These are phyloP conservation scores for Ceratobasidium sp. DNA, from an alignment of 1,284 basidiomycete species.

Conservation along the genomic window DNA sequence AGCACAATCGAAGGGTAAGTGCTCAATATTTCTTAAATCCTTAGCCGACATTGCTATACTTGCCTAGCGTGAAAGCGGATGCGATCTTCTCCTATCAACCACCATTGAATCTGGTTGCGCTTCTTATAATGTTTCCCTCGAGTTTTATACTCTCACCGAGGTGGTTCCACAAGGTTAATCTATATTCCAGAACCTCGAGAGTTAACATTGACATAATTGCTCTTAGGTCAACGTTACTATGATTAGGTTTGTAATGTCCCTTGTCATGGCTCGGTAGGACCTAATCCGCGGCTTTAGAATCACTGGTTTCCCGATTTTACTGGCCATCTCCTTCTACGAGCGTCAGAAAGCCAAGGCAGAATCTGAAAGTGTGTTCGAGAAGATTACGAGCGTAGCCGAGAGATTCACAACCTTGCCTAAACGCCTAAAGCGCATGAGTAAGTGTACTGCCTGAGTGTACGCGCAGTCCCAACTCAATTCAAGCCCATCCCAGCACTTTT, in stretches of 20 bases:
- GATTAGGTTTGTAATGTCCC: constrained; percentile 59
- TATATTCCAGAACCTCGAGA: neutral
- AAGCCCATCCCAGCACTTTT: constrained; percentile 68
- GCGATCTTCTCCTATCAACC: constrained; percentile 94
- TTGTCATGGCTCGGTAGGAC: constrained; percentile 17
- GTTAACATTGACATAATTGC: constrained; percentile 31
- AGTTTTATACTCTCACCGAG: constrained; percentile 72
- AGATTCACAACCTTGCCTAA: constrained; percentile 75
- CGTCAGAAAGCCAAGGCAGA: constrained; percentile 75
- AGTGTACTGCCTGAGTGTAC: constrained; percentile 52
- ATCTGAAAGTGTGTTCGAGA: constrained; percentile 75
- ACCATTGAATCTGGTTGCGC: constrained; percentile 85
- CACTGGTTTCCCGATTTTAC: constrained; percentile 87
- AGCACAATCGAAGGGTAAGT: constrained; percentile 86
- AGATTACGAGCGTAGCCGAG: constrained; percentile 72
- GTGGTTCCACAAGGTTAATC: constrained; percentile 56
- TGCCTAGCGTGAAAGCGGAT: constrained; percentile 79
- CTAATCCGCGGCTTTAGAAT: constrained; percentile 59
- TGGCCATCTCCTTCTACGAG: constrained; percentile 85
- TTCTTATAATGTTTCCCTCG: constrained; percentile 83
- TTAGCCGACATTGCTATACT: constrained; percentile 51
- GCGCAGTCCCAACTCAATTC: constrained; percentile 20
- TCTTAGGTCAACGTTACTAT: constrained; percentile 84
- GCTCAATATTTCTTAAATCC: neutral
- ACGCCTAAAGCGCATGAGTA: constrained; percentile 75